phyloP scores from a whole-genome alignment of 208 protist species.

The Acanthamoeba sp. region DNA sequence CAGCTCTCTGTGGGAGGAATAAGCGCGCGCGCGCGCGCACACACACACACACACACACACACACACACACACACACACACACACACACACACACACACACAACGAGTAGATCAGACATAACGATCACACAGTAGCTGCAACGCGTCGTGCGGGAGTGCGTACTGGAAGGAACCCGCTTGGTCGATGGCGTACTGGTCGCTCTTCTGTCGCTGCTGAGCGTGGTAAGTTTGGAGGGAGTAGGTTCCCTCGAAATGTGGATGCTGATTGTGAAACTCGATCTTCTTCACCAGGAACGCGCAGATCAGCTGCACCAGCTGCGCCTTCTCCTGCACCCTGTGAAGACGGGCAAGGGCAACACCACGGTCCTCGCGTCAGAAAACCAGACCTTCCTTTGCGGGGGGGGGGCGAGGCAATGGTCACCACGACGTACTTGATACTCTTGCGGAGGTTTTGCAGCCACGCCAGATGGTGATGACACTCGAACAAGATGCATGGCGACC shows the following conservation, averaged over 20 bases:
- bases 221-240: slow-evolving; percentile 72
- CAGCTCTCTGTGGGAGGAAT: slow-evolving; percentile 71
- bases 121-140: neutral
- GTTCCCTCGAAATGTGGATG: slow-evolving; percentile 70
- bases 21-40: too few species aligned
- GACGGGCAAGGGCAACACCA: neutral
- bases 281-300: slow-evolving; percentile 68
- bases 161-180: slow-evolving; percentile 53
- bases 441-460: slow-evolving; percentile 46
- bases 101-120: too few species aligned
- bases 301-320: neutral
- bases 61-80: too few species aligned
- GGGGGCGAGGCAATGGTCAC: neutral
- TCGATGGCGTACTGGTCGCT: slow-evolving; percentile 6
- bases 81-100: neutral
- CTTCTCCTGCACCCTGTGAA: neutral
- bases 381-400: neutral
- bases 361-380: neutral
- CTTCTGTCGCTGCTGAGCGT: slow-evolving; percentile 43
- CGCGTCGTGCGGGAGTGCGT: neutral
- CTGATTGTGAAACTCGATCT: slow-evolving; percentile 54
- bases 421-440: neutral
- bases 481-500: slow-evolving; percentile 11
- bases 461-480: slow-evolving; percentile 69
- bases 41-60: too few species aligned